Base-by-base conservation (phyloP, 371 early-diverging fungal genomes). In the Amoeboaphelidium protococcarum region DNA sequence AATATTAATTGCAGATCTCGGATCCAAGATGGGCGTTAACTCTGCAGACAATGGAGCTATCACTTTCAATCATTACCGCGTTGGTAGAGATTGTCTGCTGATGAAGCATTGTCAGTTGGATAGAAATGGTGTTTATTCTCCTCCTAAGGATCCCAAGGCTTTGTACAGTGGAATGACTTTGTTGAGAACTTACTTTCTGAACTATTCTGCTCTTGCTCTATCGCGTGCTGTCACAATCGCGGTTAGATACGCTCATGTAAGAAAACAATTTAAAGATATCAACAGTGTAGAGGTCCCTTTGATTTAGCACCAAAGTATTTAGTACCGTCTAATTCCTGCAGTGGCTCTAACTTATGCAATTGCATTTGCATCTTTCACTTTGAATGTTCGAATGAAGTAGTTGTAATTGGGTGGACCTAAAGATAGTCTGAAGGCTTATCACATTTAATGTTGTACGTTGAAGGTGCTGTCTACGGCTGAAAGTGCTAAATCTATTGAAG, bases 1-100 rank as follows among this genome's bases (percentile, higher is more conserved):
- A n/a, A 70, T 91, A 45, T 72, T 74, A 6, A 78, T 88, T 21
- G 84, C 78, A 48, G 89, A 91, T 50, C 73, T 83, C 52, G 92
- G 92, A 1, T 77, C 84, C 25, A 88, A 88, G 62, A 71, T 80
- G 23, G 89, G 89, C 37, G 44, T 52, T 25, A 24, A 47, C 41
- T 58, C 72, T 0, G 70, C 81, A 56, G 88, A 87, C 61, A 85
- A 83, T 54, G 88, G 88, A 24, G 82, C 73, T 61, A 61, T 82
- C 52, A 56, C 74, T 47, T 77, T 85, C 50, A 67, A 79, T 53
- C 67, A 71, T 43, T 75, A 73, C 45, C 76, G 80, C 27, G 67
- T 88, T 25, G 83, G 85, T 13, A 74, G 80, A 31, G 57, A 71
- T 48, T 60, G 76, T 53, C 74, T 88, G 71, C 59, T 88, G 47